Base-by-base conservation (phyloP, 257 asterid species). In the Gardenia jasminoides region DNA sequence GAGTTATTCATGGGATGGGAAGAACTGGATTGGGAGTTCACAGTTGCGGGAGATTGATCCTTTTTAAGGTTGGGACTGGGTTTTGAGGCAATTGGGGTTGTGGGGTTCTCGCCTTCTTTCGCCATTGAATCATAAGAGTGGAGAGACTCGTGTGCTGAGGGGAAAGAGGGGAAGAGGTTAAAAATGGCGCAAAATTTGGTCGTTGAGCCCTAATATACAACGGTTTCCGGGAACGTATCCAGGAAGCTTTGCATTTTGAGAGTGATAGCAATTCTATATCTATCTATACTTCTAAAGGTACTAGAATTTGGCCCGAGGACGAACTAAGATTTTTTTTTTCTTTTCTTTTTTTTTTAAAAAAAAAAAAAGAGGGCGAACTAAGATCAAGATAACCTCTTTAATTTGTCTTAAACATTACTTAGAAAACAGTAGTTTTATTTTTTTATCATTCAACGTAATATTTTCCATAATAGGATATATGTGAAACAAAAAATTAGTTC, bases 41-140 rank as follows among this genome's bases (percentile, higher is more conserved):
- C 30, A 30, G 83, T 74, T 7, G 73, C 36, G 16, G 79, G 80
- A 26, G 76, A 75, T 24, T 75, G 86, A 30, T 74, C 80, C 15
- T 77, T 85, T 26, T 54, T 52, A 22, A 82, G 80, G 56, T 71
- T 67, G 54, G 85, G 69, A 56, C 59, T 78, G n/a, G 83, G 83
- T 31, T 77, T 85, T n/a, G 82, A 22, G 2, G 62, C 67, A 67
- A 74, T 30, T 50, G 89, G 83, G 10, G 82, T 81, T n/a, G 70
- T 54, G 7, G 85, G 83, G 74, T 76, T 80, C 24, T 62, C 87
- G 48, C 82, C 91, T 65, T 81, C 92, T 31, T 80, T 86, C 80
- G 77, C 87, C 97, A 91, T 91, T 79, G 47, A 66, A 61, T 13
- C 80, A 56, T 74, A 30, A 54, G 20, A 28, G 41, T 62, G 36